Conservation (phyloP, 352 stramenopile genomes). For the Phytophthora sp. region DNA sequence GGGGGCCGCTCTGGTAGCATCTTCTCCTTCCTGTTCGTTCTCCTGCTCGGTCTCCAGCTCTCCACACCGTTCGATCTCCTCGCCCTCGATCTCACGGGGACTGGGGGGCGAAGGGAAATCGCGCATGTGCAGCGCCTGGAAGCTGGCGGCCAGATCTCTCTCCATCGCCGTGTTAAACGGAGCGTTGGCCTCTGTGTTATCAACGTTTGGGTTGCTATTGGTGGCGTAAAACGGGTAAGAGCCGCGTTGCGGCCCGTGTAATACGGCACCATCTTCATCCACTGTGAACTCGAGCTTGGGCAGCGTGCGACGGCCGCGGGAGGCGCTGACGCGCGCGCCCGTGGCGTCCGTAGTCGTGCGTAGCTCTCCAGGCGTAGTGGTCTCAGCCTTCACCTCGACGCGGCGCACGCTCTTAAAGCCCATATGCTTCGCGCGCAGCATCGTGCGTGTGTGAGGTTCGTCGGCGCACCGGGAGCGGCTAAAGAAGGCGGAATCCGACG, state of each 20-base stretch:
- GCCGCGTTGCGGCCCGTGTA: slow-evolving; percentile 75
- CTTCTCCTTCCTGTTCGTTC: slow-evolving; percentile 17
- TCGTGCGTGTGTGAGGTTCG: slow-evolving; percentile 17
- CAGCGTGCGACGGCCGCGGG: slow-evolving; percentile 67
- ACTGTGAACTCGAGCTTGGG: slow-evolving; percentile 88
- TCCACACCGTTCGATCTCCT: not conserved
- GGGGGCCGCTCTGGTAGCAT: not conserved
- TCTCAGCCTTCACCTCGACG: slow-evolving; percentile 89
- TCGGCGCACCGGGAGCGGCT: not conserved
- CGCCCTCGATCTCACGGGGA: slow-evolving; percentile 19
- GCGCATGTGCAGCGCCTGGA: slow-evolving; percentile 64
- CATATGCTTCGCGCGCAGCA: slow-evolving; percentile 83
- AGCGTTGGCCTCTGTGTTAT: slow-evolving; percentile 19
- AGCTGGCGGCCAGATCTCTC: slow-evolving; percentile 54
- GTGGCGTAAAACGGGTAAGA: slow-evolving; percentile 45
- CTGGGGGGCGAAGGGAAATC: slow-evolving; percentile 41
- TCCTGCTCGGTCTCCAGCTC: slow-evolving; percentile 13
- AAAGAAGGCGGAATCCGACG: not conserved
- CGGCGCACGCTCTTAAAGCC: slow-evolving; percentile 80
- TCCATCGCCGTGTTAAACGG: slow-evolving; percentile 41
- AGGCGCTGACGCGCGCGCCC: slow-evolving; percentile 64
- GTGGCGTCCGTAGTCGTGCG: slow-evolving; percentile 73
- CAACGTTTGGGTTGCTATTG: slow-evolving; percentile 10
- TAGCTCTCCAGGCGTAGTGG: slow-evolving; percentile 79
- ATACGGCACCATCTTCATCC: slow-evolving; percentile 80